Evolutionary conservation across 441 rosid species (phyloP), one percentile per base, ranked within the genome.

Genomic region (Eutrema salsugineum): DNA sequence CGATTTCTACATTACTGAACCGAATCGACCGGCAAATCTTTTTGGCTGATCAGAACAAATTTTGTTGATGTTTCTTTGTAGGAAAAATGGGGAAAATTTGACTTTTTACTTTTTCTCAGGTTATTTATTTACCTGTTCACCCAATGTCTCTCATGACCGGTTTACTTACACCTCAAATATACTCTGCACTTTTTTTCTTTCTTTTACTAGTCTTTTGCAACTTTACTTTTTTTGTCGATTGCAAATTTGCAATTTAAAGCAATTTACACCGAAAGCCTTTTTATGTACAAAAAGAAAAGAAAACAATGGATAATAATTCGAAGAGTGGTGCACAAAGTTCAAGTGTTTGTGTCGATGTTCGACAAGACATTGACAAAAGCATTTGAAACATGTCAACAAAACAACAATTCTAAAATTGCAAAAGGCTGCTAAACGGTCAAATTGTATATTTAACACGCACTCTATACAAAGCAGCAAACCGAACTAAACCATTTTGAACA

Each of bases 311-410:
- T 24, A 14, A 46, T 38, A 68, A 69, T 47, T 22, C 5, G 36
- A 50, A 49, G 68, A 64, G 76, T 77, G 68, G 64, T 65, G 76
- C 80, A 77, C 80, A 59, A 77, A 77, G 63, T 65, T 71, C 80
- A 65, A 77, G 72, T 51, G 63, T 65, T 48, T 59, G 46, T 58
- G 80, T 76, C 75, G 7, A 57, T 63, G 53, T 63, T 76, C 17
- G 79, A 76, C 75, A 76, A 56, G 75, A 76, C 72, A 58, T 70
- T 50, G 36, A 64, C 57, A 57, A 64, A 63, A 48, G 68, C 68
- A 55, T 64, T 70, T 49, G 19, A 76, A 70, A 64, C 62, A 69
- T 43, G 47, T 73, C 72, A 62, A 46, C 71, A 72, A 71, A 79
- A 56, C 75, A 64, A 43, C 38, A 70, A 55, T 33, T 62, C 63